phyloP scores from a whole-genome alignment of 2,329 filamentous ascomycete genomes.

The Ophiostoma tasmaniense region DNA sequence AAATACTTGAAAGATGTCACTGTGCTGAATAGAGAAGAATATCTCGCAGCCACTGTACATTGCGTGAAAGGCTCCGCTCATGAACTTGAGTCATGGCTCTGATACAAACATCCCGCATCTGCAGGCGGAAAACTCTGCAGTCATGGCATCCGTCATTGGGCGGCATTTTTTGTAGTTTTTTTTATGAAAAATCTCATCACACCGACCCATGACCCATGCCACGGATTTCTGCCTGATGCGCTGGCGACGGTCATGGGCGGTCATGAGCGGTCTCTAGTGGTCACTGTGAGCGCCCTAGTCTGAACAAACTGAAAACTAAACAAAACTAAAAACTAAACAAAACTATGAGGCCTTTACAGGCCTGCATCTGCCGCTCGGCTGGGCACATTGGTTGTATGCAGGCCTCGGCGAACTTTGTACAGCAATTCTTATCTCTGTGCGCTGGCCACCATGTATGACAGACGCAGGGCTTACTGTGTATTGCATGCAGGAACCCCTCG shows the following conservation, averaged over 20 bases:
- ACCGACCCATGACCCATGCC: neutral
- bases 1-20: neutral
- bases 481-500: neutral
- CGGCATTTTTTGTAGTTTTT: neutral
- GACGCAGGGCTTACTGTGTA: neutral
- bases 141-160: neutral
- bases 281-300: neutral
- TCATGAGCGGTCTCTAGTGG: too few species aligned
- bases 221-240: neutral
- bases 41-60: too few species aligned
- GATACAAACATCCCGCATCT: neutral
- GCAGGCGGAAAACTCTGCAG: conserved; percentile 11
- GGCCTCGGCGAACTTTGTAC: neutral
- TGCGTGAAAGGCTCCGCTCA: too few species aligned
- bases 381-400: neutral
- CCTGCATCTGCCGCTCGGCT: neutral
- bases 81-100: neutral
- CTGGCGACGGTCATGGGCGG: neutral
- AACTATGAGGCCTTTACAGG: neutral
- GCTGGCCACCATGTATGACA: neutral
- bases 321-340: too few species aligned
- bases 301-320: neutral
- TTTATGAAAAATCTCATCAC: neutral
- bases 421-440: neutral
- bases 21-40: too few species aligned